phyloP scores from a whole-genome alignment of 768 basidiomycete genomes.

The Fibroporia radiculosa region DNA sequence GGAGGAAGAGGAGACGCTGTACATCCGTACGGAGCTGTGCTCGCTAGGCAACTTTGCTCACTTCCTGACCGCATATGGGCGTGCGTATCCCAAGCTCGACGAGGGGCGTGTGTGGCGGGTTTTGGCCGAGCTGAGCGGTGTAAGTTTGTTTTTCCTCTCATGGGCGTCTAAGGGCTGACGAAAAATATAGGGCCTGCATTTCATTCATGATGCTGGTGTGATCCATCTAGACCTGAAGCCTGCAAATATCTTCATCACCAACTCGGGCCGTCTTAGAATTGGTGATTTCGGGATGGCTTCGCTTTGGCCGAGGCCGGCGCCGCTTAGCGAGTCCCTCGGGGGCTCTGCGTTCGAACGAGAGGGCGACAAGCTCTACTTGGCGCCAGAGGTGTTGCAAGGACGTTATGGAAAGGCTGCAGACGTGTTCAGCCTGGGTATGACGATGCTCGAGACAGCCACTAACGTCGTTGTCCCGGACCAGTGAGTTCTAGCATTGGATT shows the following conservation, averaged over 20 bases:
- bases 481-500: constrained; percentile 38
- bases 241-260: constrained; percentile 89
- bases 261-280: constrained; percentile 85
- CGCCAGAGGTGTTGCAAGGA: constrained; percentile 91
- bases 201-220: constrained; percentile 83
- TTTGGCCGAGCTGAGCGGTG: constrained; percentile 80
- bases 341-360: constrained; percentile 73
- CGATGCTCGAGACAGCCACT: constrained; percentile 88
- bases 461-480: constrained; percentile 97
- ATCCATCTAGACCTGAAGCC: constrained; percentile 98
- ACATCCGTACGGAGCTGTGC: constrained; percentile 93
- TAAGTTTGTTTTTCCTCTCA: constrained; percentile 25
- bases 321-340: constrained; percentile 22
- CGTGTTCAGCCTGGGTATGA: constrained; percentile 96
- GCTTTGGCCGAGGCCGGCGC: constrained; percentile 64
- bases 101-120: constrained; percentile 97
- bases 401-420: constrained; percentile 91
- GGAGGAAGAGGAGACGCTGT: constrained; percentile 86
- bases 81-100: constrained; percentile 74
- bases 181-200: constrained; percentile 60
- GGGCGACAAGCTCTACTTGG: constrained; percentile 95
- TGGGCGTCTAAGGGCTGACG: constrained; percentile 17
- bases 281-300: constrained; percentile 99
- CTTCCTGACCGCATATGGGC: constrained; percentile 90
- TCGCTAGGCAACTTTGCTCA: constrained; percentile 85